A percentile compares a stretch with the other conserved stretches of the same genome.
These are phyloP conservation scores for Psilocybe azurescens DNA, from an alignment of 768 basidiomycete species.

Conservation along the genomic window DNA sequence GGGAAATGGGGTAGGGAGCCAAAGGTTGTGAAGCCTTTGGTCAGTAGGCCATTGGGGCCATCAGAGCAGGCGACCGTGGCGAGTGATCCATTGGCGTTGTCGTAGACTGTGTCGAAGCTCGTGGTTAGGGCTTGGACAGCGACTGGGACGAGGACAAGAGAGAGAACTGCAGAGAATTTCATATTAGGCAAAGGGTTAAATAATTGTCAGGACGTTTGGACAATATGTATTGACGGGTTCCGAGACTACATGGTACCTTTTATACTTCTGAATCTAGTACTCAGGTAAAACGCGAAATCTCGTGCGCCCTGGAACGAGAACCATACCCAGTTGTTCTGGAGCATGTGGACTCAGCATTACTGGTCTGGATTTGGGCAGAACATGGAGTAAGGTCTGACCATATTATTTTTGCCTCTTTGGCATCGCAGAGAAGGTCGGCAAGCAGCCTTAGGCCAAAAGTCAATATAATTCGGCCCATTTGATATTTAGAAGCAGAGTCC, in stretches of 20 bases:
- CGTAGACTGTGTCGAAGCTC: slow-evolving; percentile 57
- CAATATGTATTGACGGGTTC: neutral
- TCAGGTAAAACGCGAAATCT: neutral
- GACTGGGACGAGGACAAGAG: slow-evolving; percentile 28
- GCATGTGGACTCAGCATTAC: neutral
- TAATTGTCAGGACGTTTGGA: neutral
- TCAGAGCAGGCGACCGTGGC: slow-evolving; percentile 49
- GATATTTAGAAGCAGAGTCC: no score
- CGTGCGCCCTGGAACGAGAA: neutral
- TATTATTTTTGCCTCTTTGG: neutral
- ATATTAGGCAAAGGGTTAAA: slow-evolving; percentile 22
- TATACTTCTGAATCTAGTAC: neutral
- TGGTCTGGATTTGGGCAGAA: neutral
- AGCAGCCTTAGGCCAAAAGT: neutral
- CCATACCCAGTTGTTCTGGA: neutral
- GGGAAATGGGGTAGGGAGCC: slow-evolving; percentile 62
- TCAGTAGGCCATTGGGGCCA: slow-evolving; percentile 55
- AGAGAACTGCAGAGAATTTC: slow-evolving; percentile 34
- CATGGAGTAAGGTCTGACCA: neutral
- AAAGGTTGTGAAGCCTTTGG: slow-evolving; percentile 52
- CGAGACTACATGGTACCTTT: neutral
- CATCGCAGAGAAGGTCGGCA: neutral
- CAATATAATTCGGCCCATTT: neutral
- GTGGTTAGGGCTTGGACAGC: slow-evolving; percentile 29
- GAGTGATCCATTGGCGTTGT: slow-evolving; percentile 45